Evolutionary conservation across 2,329 filamentous ascomycete species (phyloP).

Genomic region (Arthrobotrys musiformis): DNA sequence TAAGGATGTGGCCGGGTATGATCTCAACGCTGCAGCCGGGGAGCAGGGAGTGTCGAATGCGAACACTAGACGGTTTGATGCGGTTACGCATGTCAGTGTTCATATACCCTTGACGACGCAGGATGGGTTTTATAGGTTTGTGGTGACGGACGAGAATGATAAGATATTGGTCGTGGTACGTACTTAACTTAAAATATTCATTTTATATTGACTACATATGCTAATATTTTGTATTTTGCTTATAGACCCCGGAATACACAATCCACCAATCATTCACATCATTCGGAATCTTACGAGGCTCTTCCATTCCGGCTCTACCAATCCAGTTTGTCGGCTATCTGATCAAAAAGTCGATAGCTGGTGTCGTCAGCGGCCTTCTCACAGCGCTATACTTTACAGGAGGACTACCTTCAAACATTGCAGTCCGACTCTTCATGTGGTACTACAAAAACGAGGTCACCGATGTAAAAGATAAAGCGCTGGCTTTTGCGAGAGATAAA

Average conservation of each 20-base stretch:
- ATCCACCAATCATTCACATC: conserved; percentile 52
- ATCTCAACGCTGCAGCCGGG: conserved; percentile 37
- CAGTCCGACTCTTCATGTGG: conserved; percentile 51
- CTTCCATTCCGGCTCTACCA: conserved; percentile 43
- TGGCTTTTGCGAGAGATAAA: conserved; percentile 45
- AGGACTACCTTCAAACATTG: conserved; percentile 43
- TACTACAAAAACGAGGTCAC: conserved; percentile 47
- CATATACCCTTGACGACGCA: conserved; percentile 50
- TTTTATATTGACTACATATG: background rate
- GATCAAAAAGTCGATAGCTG: conserved; percentile 46
- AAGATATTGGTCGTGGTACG: conserved; percentile 47
- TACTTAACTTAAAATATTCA: no score
- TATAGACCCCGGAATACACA: conserved; percentile 50
- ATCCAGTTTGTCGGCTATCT: conserved; percentile 49
- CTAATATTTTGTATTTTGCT: background rate
- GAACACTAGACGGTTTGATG: conserved; percentile 36
- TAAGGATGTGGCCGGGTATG: conserved; percentile 30
- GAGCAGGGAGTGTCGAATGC: conserved; percentile 47
- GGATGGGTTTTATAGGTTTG: conserved; percentile 53
- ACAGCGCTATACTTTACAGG: conserved; percentile 49
- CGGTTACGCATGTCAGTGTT: conserved; percentile 48
- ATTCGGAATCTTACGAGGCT: conserved; percentile 45
- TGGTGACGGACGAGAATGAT: conserved; percentile 51
- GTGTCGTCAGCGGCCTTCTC: conserved; percentile 39
- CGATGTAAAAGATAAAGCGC: conserved; percentile 50